phyloP scores from a whole-genome alignment of 1,284 basidiomycete species.

The Phellinidium pouzarii region DNA sequence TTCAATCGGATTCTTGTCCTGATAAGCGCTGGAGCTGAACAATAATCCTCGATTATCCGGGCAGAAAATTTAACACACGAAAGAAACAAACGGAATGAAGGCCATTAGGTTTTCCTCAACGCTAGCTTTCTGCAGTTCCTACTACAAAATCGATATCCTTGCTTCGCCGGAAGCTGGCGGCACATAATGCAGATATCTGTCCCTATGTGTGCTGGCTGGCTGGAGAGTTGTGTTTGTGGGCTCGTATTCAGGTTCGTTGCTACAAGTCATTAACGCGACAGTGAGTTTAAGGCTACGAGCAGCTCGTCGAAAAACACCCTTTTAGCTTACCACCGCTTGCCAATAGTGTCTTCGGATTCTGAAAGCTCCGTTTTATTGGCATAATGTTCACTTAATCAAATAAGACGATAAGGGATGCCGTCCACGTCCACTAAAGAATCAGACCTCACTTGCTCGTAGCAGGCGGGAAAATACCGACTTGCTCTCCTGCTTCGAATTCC shows the following conservation, averaged over 20 bases:
- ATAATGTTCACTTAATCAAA: neutral
- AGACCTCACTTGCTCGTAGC: conserved; percentile 1
- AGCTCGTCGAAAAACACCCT: neutral
- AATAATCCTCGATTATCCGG: neutral
- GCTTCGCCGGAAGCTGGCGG: neutral
- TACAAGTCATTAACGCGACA: neutral
- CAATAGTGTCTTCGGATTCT: neutral
- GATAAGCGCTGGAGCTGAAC: too few relatives aligned
- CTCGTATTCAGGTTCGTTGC: neutral
- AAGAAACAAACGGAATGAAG: neutral
- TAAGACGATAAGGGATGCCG: neutral
- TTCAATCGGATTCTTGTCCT: too few relatives aligned
- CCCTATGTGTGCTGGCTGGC: too few relatives aligned
- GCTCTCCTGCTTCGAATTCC: neutral
- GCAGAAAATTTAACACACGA: too few relatives aligned
- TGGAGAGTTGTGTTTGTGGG: neutral
- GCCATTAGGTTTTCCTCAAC: neutral
- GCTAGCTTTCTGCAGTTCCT: neutral
- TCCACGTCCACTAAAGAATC: neutral
- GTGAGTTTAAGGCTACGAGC: neutral
- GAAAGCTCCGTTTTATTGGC: neutral
- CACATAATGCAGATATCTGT: conserved; percentile 3
- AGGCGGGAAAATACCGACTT: neutral
- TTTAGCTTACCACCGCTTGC: neutral
- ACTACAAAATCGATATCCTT: conserved; percentile 1